These are phyloP conservation scores for Euryodendron excelsum DNA, from an alignment of 148 eudicot genomes.

Conservation along the genomic window DNA sequence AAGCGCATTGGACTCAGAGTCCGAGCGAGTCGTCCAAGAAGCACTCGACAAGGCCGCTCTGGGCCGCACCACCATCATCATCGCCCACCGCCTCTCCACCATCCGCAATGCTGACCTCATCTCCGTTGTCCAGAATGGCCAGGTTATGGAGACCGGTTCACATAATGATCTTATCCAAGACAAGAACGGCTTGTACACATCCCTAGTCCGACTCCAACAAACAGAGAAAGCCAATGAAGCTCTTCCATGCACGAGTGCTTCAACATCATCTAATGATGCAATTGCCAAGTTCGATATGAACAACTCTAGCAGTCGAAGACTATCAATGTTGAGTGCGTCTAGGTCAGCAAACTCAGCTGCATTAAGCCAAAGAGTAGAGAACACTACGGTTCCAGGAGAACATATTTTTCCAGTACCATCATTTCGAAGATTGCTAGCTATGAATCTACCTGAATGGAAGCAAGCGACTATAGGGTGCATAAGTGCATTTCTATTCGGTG, in stretches of 20 bases:
- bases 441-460: constrained; percentile 81
- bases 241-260: background rate
- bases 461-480: constrained; percentile 58
- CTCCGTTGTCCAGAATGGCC: constrained; percentile 55
- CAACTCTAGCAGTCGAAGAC: constrained; percentile 41
- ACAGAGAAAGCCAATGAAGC: constrained; percentile 21
- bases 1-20: constrained; percentile 76
- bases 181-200: constrained; percentile 40
- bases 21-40: constrained; percentile 70
- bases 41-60: constrained; percentile 63
- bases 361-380: background rate
- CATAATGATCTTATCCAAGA: constrained; percentile 52
- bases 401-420: constrained; percentile 42
- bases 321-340: constrained; percentile 45
- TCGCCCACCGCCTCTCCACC: constrained; percentile 83
- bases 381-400: background rate
- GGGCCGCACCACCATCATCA: constrained; percentile 67
- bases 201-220: constrained; percentile 55
- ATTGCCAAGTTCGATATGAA: constrained; percentile 29
- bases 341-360: constrained; percentile 47
- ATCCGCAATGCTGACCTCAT: constrained; percentile 67
- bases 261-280: constrained; percentile 4
- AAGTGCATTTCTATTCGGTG: constrained; percentile 65
- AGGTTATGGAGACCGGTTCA: constrained; percentile 49
- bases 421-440: constrained; percentile 56